phyloP scores from a whole-genome alignment of 768 basidiomycete species.

The Boletus tylopilopsis region DNA sequence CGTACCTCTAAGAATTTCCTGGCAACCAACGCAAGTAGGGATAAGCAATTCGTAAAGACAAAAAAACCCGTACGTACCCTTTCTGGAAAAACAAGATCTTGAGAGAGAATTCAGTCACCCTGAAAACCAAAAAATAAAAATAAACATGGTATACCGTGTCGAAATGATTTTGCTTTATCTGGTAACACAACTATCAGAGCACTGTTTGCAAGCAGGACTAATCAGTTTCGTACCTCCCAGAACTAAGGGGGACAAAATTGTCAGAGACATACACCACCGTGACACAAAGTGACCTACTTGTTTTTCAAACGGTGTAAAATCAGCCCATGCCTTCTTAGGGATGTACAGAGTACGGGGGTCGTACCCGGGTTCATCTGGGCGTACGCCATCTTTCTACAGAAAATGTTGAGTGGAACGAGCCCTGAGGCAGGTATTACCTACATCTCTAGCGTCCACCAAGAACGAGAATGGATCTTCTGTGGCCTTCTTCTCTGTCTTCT shows the following conservation, averaged over 20 bases:
- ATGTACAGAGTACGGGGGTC: conserved; percentile 87
- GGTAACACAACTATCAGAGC: conserved; percentile 19
- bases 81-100: conserved; percentile 97
- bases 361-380: conserved; percentile 80
- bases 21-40: conserved; percentile 19
- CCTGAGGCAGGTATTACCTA: conserved; percentile 27
- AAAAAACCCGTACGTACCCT: conserved; percentile 49
- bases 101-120: conserved; percentile 8
- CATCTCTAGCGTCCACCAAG: conserved; percentile 68
- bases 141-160: conserved; percentile 62
- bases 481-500: conserved; percentile 80
- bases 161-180: conserved; percentile 97
- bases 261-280: background rate
- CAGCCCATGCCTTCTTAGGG: conserved; percentile 69
- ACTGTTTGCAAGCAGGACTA: background rate
- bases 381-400: conserved; percentile 70
- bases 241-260: conserved; percentile 48
- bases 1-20: conserved; percentile 80
- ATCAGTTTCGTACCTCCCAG: conserved; percentile 55
- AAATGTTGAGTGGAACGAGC: background rate
- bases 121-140: conserved; percentile 6
- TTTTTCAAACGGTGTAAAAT: conserved; percentile 94
- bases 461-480: conserved; percentile 76
- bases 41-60: conserved; percentile 1
- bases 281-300: conserved; percentile 45